Evolutionary conservation across 371 early-diverging fungal species (phyloP), one percentile per base, ranked within the genome.

Genomic region (Apophysomyces variabilis): DNA sequence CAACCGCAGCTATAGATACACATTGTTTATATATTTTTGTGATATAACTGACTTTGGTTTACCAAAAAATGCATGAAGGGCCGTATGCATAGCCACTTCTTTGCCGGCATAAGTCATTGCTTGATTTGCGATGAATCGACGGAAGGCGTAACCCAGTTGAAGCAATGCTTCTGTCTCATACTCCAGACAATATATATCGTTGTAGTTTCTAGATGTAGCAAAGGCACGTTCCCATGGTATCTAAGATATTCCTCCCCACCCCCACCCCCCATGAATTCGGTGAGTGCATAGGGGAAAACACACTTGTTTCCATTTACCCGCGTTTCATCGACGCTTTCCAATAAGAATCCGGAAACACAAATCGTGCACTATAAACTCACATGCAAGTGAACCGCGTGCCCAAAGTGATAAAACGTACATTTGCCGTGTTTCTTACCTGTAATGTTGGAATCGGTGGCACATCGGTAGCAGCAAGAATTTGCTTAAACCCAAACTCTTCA

Each of bases 41-140:
- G 57, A 13, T 8, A 16, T 18, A 4, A 35, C 6, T 4, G 13
- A 26, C 32, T 41, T 26, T 3, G 3, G 3, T 26, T 57, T 72
- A 81, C 82, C 76, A 74, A 83, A 80, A 50, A 98, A 75, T 12
- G 90, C 87, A 16, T 90, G 88, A 56, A 98, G 79, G 37, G 96
- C 90, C 0, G 97, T 96, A 59, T 90, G 89, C 71, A 90, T 89
- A 35, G 97, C 85, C 8, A 93, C 92, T 73, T 96, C 93, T 61
- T 91, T 87, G 5, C 95, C 91, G 0, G 95, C 87, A 61, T 93
- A 92, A 5, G 85, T 81, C 4, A 95, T 87, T 8, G 95, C 93
- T 64, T 95, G 93, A 18, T 90, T 88, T 1, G 90, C 90, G 38
- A 98, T 77, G 80, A 98, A 88, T 16, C 68, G 76, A 45, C 83